Evolutionary conservation across 2,329 filamentous ascomycete species (phyloP).

Genomic region (Coleophoma eucalyptorum): DNA sequence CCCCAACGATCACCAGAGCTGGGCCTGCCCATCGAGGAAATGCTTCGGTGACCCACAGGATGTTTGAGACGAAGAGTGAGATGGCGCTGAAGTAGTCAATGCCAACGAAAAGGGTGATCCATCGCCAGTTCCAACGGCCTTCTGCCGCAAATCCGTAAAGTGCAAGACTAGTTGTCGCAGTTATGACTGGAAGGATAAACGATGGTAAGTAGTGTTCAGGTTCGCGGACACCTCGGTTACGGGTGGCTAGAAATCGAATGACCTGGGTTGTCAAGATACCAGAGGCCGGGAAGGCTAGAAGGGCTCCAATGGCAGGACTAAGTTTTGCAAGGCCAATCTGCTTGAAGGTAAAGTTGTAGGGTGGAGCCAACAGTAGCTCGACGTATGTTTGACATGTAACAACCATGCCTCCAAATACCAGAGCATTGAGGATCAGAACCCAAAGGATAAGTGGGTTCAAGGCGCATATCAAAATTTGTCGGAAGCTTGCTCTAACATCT

Average conservation of each 20-base stretch:
- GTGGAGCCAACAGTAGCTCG: slow-evolving; percentile 3
- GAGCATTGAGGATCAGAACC: slow-evolving; percentile 8
- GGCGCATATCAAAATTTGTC: slow-evolving; percentile 33
- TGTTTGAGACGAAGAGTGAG: not conserved
- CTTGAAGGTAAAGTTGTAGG: slow-evolving; percentile 7
- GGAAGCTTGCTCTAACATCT: slow-evolving; percentile 3
- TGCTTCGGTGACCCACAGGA: not conserved
- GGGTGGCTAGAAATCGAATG: not conserved
- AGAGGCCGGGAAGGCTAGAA: slow-evolving; percentile 1
- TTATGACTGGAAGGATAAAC: slow-evolving; percentile 1
- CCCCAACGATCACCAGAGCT: not conserved
- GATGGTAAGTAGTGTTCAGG: slow-evolving; percentile 3
- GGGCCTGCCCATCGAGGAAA: slow-evolving; percentile 4
- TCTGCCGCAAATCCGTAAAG: not conserved
- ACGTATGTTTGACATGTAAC: slow-evolving; percentile 6
- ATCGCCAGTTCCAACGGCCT: not conserved
- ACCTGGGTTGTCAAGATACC: not conserved
- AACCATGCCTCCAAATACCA: slow-evolving; percentile 11
- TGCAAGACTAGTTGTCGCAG: not conserved
- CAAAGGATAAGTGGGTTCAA: slow-evolving; percentile 57
- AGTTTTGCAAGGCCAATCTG: slow-evolving; percentile 7
- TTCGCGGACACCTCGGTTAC: slow-evolving; percentile 1
- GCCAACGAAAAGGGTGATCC: slow-evolving; percentile 1
- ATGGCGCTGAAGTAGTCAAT: slow-evolving; percentile 1
- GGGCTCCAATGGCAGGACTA: slow-evolving; percentile 1